Evolutionary conservation across 805 yeast genomes (phyloP), one percentile per base, ranked within the genome.

Genomic region (Kodamaea restingae): DNA sequence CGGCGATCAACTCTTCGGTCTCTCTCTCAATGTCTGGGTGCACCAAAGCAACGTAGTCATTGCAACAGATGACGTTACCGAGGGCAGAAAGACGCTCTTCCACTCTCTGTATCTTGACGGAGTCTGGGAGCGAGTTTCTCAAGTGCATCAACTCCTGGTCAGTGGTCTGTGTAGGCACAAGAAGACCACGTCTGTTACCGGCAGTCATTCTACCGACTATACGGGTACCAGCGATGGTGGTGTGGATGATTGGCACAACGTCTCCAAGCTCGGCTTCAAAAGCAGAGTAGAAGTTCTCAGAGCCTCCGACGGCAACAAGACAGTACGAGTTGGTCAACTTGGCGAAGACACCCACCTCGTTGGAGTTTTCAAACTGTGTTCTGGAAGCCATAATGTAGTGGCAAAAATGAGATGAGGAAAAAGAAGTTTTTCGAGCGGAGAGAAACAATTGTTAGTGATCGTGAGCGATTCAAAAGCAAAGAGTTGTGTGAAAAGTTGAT

Each of bases 11-110:
- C 71, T 93, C 99, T 70, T 93, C 99, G 38, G 98, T 93, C 68
- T 93, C 99, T 62, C 98, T 83, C 73, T 93, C 99, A 50, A 93
- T 88, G 70, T 93, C 99, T 37, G 99, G 99, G 66, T 93, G 99
- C 39, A 93, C 98, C 49, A 93, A 76, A 3, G 99, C 99, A 54
- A 95, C 99, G 61, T 93, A 93, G 65, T 93, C 99, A 66, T 93
- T 93, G 70, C 98, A 91, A 68, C 98, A 91, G 57, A 93, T 88
- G 47, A 93, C 98, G 55, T 93, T 93, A 55, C 99, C 99, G 50
- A 93, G 71, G 10, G 99, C 98, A 38, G 96, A 85, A 47, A 93
- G 73, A 61, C 98, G 81, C 71, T 93, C 99, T 68, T 93, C 99
- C 28, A 95, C 96, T 64, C 99, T 80, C 70, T 93, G 98, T 55